Percentiles rank a stretch among this genome's conserved stretches.
Evolutionary conservation across 2,329 filamentous ascomycete species (phyloP).

Genomic region (Sarocladiaceae sp.): DNA sequence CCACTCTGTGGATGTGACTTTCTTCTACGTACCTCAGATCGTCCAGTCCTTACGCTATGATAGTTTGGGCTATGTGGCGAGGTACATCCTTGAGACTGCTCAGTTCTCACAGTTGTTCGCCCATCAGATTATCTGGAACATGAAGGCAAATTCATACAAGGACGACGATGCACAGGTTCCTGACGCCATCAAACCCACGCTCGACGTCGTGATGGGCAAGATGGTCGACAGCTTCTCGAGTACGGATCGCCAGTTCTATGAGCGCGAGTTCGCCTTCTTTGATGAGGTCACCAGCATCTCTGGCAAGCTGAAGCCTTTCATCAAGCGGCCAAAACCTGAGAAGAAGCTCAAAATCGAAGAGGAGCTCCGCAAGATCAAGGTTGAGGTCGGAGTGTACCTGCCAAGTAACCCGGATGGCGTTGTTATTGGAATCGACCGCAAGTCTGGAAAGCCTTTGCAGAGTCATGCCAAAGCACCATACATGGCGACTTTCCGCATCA

Average conservation of each 20-base stretch:
- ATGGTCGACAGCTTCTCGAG: constrained; percentile 76
- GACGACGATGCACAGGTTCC: constrained; percentile 89
- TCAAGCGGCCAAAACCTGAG: constrained; percentile 86
- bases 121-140: constrained; percentile 99
- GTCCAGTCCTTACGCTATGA: constrained; percentile 94
- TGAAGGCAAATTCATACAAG: constrained; percentile 98
- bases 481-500: constrained; percentile 97
- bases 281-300: constrained; percentile 94
- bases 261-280: constrained; percentile 96
- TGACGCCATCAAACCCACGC: constrained; percentile 84
- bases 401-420: constrained; percentile 95
- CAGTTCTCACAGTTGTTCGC: constrained; percentile 98
- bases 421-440: constrained; percentile 95
- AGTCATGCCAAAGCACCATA: constrained; percentile 97
- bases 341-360: constrained; percentile 99
- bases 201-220: constrained; percentile 82
- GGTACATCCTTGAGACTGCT: constrained; percentile 94
- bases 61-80: constrained; percentile 84
- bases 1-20: constrained; percentile 92
- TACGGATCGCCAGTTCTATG: constrained; percentile 79
- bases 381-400: constrained; percentile 94
- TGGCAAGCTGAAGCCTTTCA: constrained; percentile 88
- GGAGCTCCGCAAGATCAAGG: constrained; percentile 92
- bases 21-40: constrained; percentile 98
- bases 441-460: constrained; percentile 94